Evolutionary conservation across 2,329 filamentous ascomycete genomes (phyloP), one percentile per base, ranked within the genome.

Genomic region (Ambrosiella cleistominuta): DNA sequence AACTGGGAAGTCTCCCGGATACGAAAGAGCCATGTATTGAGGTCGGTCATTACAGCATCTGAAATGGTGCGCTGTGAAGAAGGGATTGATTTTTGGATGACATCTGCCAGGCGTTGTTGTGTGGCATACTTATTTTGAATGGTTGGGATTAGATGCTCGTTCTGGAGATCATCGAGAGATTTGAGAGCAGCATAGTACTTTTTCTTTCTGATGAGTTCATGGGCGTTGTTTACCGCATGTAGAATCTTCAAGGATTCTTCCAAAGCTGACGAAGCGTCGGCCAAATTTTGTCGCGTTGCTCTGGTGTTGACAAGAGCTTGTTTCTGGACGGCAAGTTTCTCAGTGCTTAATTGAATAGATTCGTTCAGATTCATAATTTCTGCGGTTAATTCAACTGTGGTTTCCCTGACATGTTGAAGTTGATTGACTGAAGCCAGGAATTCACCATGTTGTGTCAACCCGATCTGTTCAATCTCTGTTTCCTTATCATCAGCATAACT

Each of bases 1-100:
- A 95, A 96, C 64, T 96, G 91, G 1, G 93, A 96, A 15, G 89
- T 95, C 69, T 98, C 93, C 65, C 93, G 83, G 62, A 98, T 95
- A 19, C 88, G 83, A 66, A 86, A 98, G 8, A 98, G 75, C 93
- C 93, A 98, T 0, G 89, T 96, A 67, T 97, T 97, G 58, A 98
- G 72, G 70, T 98, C 93, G 1, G 81, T 86, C 88, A 97, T 97
- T 63, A 98, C 93, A 12, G 90, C 89, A 70, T 97, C 91, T 3
- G 91, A 91, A 59, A 98, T 96, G 55, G 88, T 82, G 66, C 88
- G 89, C 66, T 95, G 89, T 1, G 89, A 96, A 2, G 87, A 83
- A 1, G 93, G 93, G 38, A 97, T 91, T 0, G 91, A 97, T 64
- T 88, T 89, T 68, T 96, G 91, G 63, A 98, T 97, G 73, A 95